Conservation (phyloP, 169 alveolate species). For the Plasmodium gonderi region DNA sequence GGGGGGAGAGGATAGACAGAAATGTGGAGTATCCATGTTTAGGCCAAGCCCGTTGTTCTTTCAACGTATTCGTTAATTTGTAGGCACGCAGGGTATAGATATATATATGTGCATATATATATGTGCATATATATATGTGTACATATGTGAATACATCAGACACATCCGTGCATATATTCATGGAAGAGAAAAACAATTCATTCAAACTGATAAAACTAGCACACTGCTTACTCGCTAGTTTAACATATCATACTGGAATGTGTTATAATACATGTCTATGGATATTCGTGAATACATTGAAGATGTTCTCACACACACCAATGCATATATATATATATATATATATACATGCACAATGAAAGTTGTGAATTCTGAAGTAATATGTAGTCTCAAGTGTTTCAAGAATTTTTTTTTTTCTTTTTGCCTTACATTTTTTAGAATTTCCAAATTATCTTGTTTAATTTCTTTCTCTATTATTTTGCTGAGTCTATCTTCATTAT, state of each 20-base stretch:
- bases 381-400: background rate
- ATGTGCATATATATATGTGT: background rate
- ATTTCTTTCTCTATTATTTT: constrained; percentile 28
- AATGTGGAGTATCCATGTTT: background rate
- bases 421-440: constrained; percentile 56
- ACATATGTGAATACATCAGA: too few relatives aligned
- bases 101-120: background rate
- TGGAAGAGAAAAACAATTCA: too few relatives aligned
- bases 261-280: too few relatives aligned
- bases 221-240: too few relatives aligned
- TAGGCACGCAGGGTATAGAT: background rate
- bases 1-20: background rate
- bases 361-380: background rate
- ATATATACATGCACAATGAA: constrained; percentile 1
- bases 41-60: background rate
- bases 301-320: background rate
- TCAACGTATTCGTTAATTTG: background rate
- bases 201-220: too few relatives aligned
- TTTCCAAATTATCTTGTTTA: constrained; percentile 30
- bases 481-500: constrained; percentile 74
- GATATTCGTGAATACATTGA: too few relatives aligned
- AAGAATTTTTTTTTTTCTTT: constrained; percentile 3
- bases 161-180: too few relatives aligned
- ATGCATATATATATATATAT: background rate
- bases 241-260: too few relatives aligned